A percentile compares a stretch with the other conserved stretches of the same genome.
Evolutionary conservation across 2,329 filamentous ascomycete species (phyloP).

Genomic region (Fusarium compactum): DNA sequence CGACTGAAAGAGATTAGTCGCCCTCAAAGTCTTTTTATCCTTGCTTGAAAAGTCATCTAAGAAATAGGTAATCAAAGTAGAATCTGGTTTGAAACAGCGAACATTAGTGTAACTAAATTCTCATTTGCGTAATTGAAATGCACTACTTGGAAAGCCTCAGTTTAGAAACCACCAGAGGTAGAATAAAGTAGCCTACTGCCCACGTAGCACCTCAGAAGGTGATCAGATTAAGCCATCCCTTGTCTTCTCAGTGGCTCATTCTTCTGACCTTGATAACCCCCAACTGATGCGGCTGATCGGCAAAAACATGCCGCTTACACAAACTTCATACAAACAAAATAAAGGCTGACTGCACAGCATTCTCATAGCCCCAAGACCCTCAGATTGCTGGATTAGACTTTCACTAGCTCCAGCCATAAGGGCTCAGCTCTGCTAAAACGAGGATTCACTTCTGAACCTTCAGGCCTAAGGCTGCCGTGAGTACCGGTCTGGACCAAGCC

Average conservation of each 20-base stretch:
- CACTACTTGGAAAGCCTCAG: too few species aligned
- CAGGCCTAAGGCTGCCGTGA: neutral
- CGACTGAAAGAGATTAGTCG: too few species aligned
- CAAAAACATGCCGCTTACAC: neutral
- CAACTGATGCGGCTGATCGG: neutral
- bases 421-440: slow-evolving; percentile 1
- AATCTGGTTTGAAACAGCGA: too few species aligned
- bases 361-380: neutral
- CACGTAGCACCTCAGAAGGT: too few species aligned
- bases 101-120: too few species aligned
- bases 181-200: too few species aligned
- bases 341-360: neutral
- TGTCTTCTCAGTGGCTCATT: neutral
- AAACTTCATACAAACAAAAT: neutral
- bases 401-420: slow-evolving; percentile 8
- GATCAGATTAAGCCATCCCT: too few species aligned
- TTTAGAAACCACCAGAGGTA: too few species aligned
- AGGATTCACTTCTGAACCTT: neutral
- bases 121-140: too few species aligned
- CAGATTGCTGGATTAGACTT: neutral
- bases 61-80: too few species aligned
- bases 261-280: neutral
- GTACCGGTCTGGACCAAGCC: slow-evolving; percentile 10
- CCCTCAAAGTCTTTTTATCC: too few species aligned
- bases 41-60: too few species aligned